Conservation (phyloP, 2,329 filamentous ascomycete species). For the Venturia carpophila region DNA sequence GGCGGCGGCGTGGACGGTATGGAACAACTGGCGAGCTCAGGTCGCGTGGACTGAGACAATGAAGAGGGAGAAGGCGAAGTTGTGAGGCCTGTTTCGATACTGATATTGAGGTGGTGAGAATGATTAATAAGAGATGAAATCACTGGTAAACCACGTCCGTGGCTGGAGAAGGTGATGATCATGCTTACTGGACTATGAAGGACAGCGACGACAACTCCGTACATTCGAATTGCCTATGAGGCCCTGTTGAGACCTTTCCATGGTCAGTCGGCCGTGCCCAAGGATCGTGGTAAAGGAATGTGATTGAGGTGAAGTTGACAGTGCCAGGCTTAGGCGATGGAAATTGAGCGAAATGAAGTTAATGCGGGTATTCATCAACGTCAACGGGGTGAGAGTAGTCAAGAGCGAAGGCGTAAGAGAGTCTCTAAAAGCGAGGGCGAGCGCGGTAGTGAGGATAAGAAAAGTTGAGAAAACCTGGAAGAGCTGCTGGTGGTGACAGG, state of each 20-base stretch:
- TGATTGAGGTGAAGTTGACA: too few relatives aligned
- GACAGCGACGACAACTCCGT: not conserved
- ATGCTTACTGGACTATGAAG: not conserved
- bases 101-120: not conserved
- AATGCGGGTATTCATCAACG: too few relatives aligned
- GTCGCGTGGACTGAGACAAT: conserved; percentile 58
- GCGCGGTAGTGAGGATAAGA: not conserved
- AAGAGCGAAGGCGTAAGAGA: too few relatives aligned
- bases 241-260: too few relatives aligned
- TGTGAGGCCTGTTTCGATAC: conserved; percentile 25
- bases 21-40: conserved; percentile 63
- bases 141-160: not conserved
- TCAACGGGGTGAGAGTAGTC: too few relatives aligned
- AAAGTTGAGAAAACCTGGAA: not conserved
- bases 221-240: too few relatives aligned
- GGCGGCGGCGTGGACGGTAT: conserved; percentile 63
- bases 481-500: not conserved
- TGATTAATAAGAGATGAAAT: not conserved
- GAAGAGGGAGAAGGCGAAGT: conserved; percentile 50
- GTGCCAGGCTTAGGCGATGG: too few relatives aligned
- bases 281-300: too few relatives aligned
- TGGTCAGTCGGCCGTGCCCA: too few relatives aligned
- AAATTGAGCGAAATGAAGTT: too few relatives aligned
- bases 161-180: not conserved
- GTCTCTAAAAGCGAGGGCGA: too few relatives aligned